A percentile compares a stretch with the other conserved stretches of the same genome.
These are phyloP conservation scores for Gentiana macrophylla DNA, from an alignment of 257 asterid genomes.

Conservation along the genomic window DNA sequence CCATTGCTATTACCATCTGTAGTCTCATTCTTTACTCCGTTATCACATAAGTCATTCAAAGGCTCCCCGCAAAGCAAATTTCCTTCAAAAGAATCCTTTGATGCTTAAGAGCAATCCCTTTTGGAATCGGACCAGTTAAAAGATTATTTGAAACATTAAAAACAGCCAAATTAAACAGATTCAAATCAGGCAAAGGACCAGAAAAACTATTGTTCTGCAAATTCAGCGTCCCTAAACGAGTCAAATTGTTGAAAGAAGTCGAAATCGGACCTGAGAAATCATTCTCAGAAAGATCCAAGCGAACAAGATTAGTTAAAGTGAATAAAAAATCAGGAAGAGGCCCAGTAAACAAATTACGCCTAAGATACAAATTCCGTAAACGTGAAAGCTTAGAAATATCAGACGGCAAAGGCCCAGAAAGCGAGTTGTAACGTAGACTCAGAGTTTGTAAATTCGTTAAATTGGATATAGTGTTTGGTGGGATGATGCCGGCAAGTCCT, in stretches of 20 bases:
- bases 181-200: conserved; percentile 56
- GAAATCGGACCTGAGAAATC: conserved; percentile 66
- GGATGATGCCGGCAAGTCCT: conserved; percentile 67
- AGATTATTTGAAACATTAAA: conserved; percentile 65
- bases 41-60: conserved; percentile 33
- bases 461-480: conserved; percentile 41
- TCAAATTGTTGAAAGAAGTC: conserved; percentile 38
- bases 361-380: conserved; percentile 58
- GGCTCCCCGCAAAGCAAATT: conserved; percentile 78
- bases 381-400: conserved; percentile 38
- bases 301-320: conserved; percentile 42
- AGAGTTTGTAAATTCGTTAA: conserved; percentile 56
- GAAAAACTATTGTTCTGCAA: conserved; percentile 56
- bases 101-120: conserved; percentile 31
- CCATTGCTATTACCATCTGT: conserved; percentile 1
- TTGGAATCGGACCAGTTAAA: conserved; percentile 60
- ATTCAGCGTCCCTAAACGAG: conserved; percentile 70
- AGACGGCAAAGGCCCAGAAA: conserved; percentile 53
- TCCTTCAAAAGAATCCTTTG: conserved; percentile 44
- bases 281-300: conserved; percentile 59
- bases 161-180: conserved; percentile 39
- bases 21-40: conserved; percentile 8
- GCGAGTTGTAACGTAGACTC: conserved; percentile 80
- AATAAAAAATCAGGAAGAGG: conserved; percentile 48
- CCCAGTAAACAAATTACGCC: conserved; percentile 59